Evolutionary conservation across 2,329 filamentous ascomycete genomes (phyloP).

Genomic region (Pseudocercospora fuligena): DNA sequence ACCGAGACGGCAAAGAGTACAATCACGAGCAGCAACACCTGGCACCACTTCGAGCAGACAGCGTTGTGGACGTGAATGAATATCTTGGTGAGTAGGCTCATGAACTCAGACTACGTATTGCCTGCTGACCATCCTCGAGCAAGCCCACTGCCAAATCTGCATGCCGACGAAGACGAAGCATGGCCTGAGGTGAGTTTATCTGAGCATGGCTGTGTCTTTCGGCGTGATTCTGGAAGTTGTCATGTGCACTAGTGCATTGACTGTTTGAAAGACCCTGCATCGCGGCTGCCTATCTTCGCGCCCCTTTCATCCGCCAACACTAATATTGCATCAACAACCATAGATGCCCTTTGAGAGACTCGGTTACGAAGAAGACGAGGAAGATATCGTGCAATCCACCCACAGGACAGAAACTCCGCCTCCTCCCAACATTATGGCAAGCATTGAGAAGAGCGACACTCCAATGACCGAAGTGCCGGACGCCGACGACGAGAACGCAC

Average conservation of each 20-base stretch:
- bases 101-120: background rate
- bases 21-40: background rate
- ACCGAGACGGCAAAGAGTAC: background rate
- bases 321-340: background rate
- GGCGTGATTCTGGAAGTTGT: background rate
- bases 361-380: background rate
- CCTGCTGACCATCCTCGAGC: background rate
- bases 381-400: background rate
- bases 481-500: conserved; percentile 12
- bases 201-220: background rate
- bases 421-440: background rate
- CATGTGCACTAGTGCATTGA: background rate
- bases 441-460: conserved; percentile 2
- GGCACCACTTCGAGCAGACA: background rate
- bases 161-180: background rate
- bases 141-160: background rate
- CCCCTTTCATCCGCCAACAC: background rate
- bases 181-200: conserved; percentile 16
- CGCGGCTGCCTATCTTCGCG: background rate
- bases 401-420: background rate
- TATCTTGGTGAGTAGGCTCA: background rate
- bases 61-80: background rate
- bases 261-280: background rate
- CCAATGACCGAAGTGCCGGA: background rate
- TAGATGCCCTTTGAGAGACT: conserved; percentile 7